These are phyloP conservation scores for Mycena indigotica DNA, from an alignment of 768 basidiomycete genomes.

Conservation along the genomic window DNA sequence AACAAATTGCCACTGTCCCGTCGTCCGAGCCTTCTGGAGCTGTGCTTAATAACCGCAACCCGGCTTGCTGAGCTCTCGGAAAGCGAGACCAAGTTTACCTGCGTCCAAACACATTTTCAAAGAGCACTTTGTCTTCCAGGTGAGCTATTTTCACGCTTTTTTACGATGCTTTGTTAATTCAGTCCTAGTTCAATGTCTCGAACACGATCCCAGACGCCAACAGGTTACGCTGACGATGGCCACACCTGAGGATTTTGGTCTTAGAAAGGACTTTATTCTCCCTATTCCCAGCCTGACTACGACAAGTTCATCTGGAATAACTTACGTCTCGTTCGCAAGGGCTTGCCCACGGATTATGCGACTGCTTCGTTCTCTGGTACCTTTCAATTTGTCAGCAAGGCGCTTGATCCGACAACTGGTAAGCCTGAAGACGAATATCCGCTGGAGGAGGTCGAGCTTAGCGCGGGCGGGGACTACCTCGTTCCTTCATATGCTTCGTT, in stretches of 20 bases:
- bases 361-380: conserved; percentile 86
- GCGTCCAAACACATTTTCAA: conserved; percentile 97
- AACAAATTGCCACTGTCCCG: conserved; percentile 84
- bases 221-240: conserved; percentile 94
- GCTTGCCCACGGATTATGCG: conserved; percentile 72
- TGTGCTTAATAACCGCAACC: conserved; percentile 81
- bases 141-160: conserved; percentile 34
- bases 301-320: conserved; percentile 74
- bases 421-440: conserved; percentile 98
- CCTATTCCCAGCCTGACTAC: conserved; percentile 71
- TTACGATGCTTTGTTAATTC: not conserved
- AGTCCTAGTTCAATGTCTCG: conserved; percentile 86
- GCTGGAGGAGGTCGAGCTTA: conserved; percentile 92
- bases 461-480: conserved; percentile 92
- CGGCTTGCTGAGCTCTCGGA: conserved; percentile 88
- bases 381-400: conserved; percentile 95
- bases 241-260: conserved; percentile 59
- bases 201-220: conserved; percentile 95
- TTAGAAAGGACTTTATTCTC: conserved; percentile 95
- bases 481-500: conserved; percentile 94
- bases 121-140: conserved; percentile 96
- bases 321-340: conserved; percentile 94
- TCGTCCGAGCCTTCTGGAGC: conserved; percentile 85
- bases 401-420: conserved; percentile 92
- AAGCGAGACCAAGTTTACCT: conserved; percentile 94